These are phyloP conservation scores for Mycena floridula DNA, from an alignment of 768 basidiomycete genomes.

Conservation along the genomic window DNA sequence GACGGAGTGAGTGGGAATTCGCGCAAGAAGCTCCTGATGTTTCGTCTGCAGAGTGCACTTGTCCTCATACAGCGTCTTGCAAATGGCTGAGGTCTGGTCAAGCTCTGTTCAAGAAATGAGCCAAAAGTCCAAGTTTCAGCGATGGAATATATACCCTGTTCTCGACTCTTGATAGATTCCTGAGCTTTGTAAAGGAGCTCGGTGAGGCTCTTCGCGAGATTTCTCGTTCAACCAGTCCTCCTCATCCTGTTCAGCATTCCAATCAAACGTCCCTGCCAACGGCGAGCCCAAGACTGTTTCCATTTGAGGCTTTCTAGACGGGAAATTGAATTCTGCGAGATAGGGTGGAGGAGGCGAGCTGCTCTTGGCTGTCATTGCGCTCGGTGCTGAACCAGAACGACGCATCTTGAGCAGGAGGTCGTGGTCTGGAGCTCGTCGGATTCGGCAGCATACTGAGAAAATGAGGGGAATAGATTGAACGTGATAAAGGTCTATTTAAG, in stretches of 20 bases:
- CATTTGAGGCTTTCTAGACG: slow-evolving; percentile 14
- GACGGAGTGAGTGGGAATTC: slow-evolving; percentile 36
- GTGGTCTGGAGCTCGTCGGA: slow-evolving; percentile 51
- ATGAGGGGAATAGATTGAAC: too few relatives aligned
- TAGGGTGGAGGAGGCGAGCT: slow-evolving; percentile 51
- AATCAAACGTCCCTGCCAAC: slow-evolving; percentile 26
- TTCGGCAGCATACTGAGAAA: slow-evolving; percentile 14
- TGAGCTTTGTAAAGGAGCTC: slow-evolving; percentile 68
- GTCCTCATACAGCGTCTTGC: slow-evolving; percentile 64
- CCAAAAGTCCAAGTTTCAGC: slow-evolving; percentile 2
- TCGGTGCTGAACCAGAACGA: slow-evolving; percentile 32
- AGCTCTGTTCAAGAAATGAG: slow-evolving; percentile 41
- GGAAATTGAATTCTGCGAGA: slow-evolving; percentile 32
- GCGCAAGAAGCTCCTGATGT: slow-evolving; percentile 65
- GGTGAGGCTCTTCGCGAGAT: slow-evolving; percentile 69
- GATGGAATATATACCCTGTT: slow-evolving; percentile 51
- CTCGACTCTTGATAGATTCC: slow-evolving; percentile 68
- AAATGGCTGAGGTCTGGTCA: slow-evolving; percentile 57
- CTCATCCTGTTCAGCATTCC: slow-evolving; percentile 15
- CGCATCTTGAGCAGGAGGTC: slow-evolving; percentile 67
- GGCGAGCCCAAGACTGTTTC: slow-evolving; percentile 31
- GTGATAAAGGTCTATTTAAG: too few relatives aligned
- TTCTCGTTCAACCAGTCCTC: slow-evolving; percentile 54
- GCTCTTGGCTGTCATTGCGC: slow-evolving; percentile 18
- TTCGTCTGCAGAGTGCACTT: slow-evolving; percentile 64